phyloP scores from a whole-genome alignment of 495 filamentous ascomycete genomes.

The Xylaria longipes region DNA sequence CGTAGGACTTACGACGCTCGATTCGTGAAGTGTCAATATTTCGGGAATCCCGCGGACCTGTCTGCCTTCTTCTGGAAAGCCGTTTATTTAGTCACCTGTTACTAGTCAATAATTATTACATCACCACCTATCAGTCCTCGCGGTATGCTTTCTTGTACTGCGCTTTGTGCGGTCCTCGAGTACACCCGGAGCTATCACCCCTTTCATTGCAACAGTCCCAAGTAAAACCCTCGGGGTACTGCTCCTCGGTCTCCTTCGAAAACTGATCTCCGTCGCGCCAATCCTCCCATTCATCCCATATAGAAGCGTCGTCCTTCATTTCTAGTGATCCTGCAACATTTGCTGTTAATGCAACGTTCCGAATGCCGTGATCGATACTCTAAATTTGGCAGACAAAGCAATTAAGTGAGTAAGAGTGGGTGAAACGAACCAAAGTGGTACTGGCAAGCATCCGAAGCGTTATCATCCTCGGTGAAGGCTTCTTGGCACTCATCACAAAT shows the following conservation, averaged over 20 bases:
- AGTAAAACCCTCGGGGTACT: slow-evolving; percentile 2
- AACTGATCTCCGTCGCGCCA: neutral
- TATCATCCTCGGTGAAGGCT: neutral
- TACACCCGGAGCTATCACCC: neutral
- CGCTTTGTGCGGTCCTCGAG: neutral
- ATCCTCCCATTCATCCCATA: slow-evolving; percentile 17
- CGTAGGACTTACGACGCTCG: neutral
- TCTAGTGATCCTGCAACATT: slow-evolving; percentile 1
- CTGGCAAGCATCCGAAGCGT: neutral
- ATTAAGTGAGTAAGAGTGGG: neutral
- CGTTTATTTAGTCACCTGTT: neutral
- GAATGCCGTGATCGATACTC: neutral
- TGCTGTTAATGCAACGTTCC: neutral
- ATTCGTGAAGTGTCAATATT: neutral
- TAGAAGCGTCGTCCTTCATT: neutral
- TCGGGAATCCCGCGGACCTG: neutral
- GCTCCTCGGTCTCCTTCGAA: neutral
- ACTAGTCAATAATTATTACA: neutral
- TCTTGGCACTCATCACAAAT: neutral
- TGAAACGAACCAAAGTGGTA: slow-evolving; percentile 10
- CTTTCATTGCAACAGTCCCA: slow-evolving; percentile 14
- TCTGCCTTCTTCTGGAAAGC: neutral
- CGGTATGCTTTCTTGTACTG: neutral
- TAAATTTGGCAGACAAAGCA: neutral
- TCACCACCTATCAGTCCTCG: neutral